Evolutionary conservation across 176 grass and related monocot species (phyloP).

Genomic region (Metroxylon sagu): DNA sequence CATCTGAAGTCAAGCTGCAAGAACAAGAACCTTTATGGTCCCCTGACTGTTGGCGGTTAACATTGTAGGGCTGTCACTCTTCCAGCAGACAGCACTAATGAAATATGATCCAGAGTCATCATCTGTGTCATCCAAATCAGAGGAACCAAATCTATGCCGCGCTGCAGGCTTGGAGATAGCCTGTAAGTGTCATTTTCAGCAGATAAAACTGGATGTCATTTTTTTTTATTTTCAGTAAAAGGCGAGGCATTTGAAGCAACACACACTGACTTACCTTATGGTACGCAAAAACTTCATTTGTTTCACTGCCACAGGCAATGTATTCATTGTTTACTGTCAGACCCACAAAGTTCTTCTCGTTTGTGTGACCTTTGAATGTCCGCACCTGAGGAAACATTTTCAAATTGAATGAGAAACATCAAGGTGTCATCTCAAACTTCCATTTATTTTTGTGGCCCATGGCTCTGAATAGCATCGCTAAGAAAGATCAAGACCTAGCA

Average conservation of each 20-base stretch:
- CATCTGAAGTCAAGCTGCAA: slow-evolving; percentile 56
- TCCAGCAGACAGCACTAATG: slow-evolving; percentile 98
- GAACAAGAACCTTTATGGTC: slow-evolving; percentile 92
- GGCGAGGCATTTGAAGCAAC: too few relatives aligned
- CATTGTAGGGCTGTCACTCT: slow-evolving; percentile 97
- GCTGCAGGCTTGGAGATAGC: slow-evolving; percentile 91
- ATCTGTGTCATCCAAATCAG: slow-evolving; percentile 62
- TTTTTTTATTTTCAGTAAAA: too few relatives aligned
- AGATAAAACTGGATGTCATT: neutral
- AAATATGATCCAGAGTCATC: slow-evolving; percentile 89
- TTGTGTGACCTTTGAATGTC: slow-evolving; percentile 96
- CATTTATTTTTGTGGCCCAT: neutral
- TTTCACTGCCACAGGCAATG: slow-evolving; percentile 98
- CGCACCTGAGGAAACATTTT: slow-evolving; percentile 50
- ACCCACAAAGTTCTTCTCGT: slow-evolving; percentile 98
- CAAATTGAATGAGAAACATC: neutral
- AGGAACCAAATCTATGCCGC: slow-evolving; percentile 72
- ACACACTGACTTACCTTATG: slow-evolving; percentile 63
- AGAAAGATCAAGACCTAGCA: too few relatives aligned
- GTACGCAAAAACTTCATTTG: slow-evolving; percentile 93
- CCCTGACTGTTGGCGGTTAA: slow-evolving; percentile 96
- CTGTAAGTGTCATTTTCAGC: slow-evolving; percentile 28
- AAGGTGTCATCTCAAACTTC: neutral
- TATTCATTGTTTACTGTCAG: slow-evolving; percentile 82
- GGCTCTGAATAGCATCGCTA: too few relatives aligned